Evolutionary conservation across 352 stramenopile species (phyloP).

Genomic region (Pythium phragmitis): DNA sequence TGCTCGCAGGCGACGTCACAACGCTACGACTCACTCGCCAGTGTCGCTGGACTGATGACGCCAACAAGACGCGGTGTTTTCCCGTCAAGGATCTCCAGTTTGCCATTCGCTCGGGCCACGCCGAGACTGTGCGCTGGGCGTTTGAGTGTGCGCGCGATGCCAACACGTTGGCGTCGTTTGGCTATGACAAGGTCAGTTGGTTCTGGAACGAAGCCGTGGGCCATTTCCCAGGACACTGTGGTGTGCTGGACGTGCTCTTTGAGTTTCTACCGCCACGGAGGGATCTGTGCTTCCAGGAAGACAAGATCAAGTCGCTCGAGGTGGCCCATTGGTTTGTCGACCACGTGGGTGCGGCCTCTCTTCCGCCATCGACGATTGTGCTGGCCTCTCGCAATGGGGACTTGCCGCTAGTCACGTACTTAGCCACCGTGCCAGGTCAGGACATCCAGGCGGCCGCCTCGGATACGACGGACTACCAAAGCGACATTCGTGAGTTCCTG

Average conservation of each 20-base stretch:
- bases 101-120: constrained; percentile 1
- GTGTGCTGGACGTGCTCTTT: constrained; percentile 2
- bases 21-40: constrained; percentile 1
- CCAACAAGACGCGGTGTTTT: background rate
- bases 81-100: constrained; percentile 3
- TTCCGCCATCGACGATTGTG: background rate
- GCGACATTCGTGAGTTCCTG: background rate
- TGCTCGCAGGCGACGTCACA: constrained; percentile 3
- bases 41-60: background rate
- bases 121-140: background rate
- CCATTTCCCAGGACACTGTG: background rate
- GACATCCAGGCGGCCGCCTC: background rate
- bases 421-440: background rate
- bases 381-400: background rate
- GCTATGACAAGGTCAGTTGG: background rate
- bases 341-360: background rate
- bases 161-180: background rate
- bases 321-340: background rate
- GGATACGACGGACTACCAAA: background rate
- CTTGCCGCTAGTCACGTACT: background rate
- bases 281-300: background rate
- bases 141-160: background rate
- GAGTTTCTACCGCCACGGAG: background rate
- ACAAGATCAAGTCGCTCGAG: background rate
- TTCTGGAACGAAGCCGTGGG: constrained; percentile 1